Percentiles rank a stretch among this genome's conserved stretches.
Evolutionary conservation across 176 grass and related monocot genomes (phyloP).

Genomic region (Triticum timopheevii): DNA sequence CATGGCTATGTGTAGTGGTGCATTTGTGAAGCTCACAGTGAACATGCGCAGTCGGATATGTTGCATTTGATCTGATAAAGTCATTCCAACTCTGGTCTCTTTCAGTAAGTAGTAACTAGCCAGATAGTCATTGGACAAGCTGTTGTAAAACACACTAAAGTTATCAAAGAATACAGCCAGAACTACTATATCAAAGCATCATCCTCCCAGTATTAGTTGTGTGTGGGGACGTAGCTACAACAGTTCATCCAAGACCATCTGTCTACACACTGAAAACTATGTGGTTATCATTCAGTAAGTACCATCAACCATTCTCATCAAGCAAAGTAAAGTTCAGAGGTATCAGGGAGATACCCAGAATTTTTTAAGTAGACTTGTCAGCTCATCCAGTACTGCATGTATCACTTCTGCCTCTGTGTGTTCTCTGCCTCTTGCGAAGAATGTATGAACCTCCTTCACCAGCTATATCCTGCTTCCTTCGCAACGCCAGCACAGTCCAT

Average conservation of each 20-base stretch:
- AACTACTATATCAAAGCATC: neutral
- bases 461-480: constrained; percentile 73
- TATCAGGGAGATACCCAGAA: constrained; percentile 33
- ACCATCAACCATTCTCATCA: constrained; percentile 37
- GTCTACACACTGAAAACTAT: neutral
- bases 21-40: neutral
- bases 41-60: neutral
- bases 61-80: neutral
- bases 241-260: neutral
- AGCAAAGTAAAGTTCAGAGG: constrained; percentile 31
- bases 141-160: neutral
- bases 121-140: neutral
- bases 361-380: constrained; percentile 39
- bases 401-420: constrained; percentile 46
- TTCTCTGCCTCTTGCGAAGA: constrained; percentile 45
- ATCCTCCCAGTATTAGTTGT: neutral
- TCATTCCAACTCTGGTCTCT: neutral
- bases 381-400: constrained; percentile 48
- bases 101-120: neutral
- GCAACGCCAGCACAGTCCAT: constrained; percentile 40
- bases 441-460: constrained; percentile 54
- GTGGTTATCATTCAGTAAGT: neutral
- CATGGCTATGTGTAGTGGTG: neutral
- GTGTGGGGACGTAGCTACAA: neutral
- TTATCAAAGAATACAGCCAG: neutral